Conservation (phyloP, 257 asterid genomes). For the Verbena officinalis region DNA sequence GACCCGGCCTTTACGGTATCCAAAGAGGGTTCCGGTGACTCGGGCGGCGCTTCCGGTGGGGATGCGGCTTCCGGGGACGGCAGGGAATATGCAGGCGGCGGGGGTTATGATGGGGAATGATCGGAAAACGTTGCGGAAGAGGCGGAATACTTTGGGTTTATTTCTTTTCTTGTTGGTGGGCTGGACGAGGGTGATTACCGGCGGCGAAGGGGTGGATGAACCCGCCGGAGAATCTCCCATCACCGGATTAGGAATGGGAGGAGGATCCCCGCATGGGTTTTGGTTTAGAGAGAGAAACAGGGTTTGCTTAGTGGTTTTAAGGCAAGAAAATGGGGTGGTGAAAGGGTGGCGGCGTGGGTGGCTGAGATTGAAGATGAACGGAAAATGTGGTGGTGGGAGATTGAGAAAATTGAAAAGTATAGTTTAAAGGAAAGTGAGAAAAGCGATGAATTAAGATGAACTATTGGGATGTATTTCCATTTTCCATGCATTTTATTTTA, state of each 20-base stretch:
- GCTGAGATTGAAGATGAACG: conserved; percentile 8
- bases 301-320: neutral
- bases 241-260: conserved; percentile 45
- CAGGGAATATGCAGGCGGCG: conserved; percentile 60
- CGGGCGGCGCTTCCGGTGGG: conserved; percentile 51
- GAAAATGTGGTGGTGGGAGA: conserved; percentile 9
- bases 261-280: neutral
- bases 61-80: conserved; percentile 66
- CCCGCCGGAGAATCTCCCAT: conserved; percentile 65
- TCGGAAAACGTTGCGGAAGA: conserved; percentile 66
- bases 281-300: neutral
- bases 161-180: conserved; percentile 53
- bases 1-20: conserved; percentile 64
- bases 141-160: conserved; percentile 51
- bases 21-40: conserved; percentile 73
- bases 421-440: neutral
- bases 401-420: neutral
- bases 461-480: neutral
- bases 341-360: neutral
- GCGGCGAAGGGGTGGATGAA: conserved; percentile 28
- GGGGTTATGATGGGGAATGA: conserved; percentile 83
- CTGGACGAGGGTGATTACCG: conserved; percentile 53
- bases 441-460: neutral
- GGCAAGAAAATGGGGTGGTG: neutral
- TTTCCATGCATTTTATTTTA: neutral